Evolutionary conservation across 176 grass and related monocot genomes (phyloP), one percentile per base, ranked within the genome.

Genomic region (Carex parvula): DNA sequence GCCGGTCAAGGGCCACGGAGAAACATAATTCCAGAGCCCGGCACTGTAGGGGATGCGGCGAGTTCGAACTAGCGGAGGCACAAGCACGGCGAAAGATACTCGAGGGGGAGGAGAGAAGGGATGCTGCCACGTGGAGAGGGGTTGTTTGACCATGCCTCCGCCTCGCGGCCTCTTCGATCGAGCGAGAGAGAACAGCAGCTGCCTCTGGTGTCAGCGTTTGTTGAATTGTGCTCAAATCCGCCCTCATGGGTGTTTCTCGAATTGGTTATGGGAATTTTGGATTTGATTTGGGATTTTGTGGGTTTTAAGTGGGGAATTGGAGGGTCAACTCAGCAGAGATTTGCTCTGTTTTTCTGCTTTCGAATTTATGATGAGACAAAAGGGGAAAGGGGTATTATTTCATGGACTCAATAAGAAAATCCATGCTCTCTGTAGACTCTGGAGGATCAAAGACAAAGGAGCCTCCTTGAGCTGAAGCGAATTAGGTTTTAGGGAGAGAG

Each of bases 181-280:
- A 93, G 9, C 85, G 87, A 60, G 83, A 67, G 39, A 97, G 90
- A 71, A 93, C 92, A 60, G 83, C 87, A 20, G 94, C 94, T 37
- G 89, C 94, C 60, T 94, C 92, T 78, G 89, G 87, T 52, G 94
- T 92, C 81, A 97, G 92, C 60, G 94, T 97, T 76, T 97, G 94
- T 59, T 94, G 94, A 83, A 94, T 92, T 87, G 94, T 90, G 83
- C 90, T 97, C 83, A 97, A 89, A 90, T 93, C 94, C 52, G 90
- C 84, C 92, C 94, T 94, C 94, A 97, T 97, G 69, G 80, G 70
- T 81, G 54, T 14, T 52, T 55, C 50, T 54, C 33, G 4, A 48
- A 60, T 33, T 21, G n/a, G 6, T 8, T 8, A 63, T 22, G 59
- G 5, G 8, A 41, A 81, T 64, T 60, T 81, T 16, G 18, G 10